These are phyloP conservation scores for Parietaria judaica DNA, from an alignment of 306 rosid species.

Conservation along the genomic window DNA sequence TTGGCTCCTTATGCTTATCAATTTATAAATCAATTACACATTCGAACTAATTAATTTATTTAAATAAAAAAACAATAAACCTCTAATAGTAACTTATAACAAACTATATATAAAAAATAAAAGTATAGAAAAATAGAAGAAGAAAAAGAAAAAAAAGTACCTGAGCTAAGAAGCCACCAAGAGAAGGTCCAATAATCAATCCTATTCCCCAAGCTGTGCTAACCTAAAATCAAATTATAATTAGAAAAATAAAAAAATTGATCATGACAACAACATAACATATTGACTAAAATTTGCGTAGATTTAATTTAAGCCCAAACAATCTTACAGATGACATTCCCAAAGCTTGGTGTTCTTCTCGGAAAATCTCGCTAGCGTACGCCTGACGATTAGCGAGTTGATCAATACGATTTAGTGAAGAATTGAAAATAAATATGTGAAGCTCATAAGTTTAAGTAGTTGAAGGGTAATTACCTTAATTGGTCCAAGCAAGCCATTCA, in stretches of 20 bases:
- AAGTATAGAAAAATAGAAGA: too few relatives aligned
- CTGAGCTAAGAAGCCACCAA: slow-evolving; percentile 89
- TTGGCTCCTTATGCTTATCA: too few relatives aligned
- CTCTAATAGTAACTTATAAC: too few relatives aligned
- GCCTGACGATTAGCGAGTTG: slow-evolving; percentile 37
- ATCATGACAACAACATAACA: too few relatives aligned
- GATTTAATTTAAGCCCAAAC: neutral
- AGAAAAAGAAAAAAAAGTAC: slow-evolving; percentile 20
- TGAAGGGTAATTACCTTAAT: slow-evolving; percentile 47
- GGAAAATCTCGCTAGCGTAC: slow-evolving; percentile 59
- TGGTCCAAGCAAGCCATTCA: slow-evolving; percentile 80
- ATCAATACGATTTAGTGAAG: neutral
- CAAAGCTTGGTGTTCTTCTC: slow-evolving; percentile 69
- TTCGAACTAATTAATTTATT: too few relatives aligned
- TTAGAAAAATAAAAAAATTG: neutral
- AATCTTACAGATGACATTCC: slow-evolving; percentile 68
- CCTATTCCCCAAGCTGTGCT: slow-evolving; percentile 78
- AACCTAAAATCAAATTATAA: slow-evolving; percentile 27
- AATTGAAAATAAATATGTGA: neutral
- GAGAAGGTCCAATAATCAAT: slow-evolving; percentile 74
- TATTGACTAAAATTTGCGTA: too few relatives aligned
- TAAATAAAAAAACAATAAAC: too few relatives aligned
- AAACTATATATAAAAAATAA: slow-evolving; percentile 12
- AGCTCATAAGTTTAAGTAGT: neutral
- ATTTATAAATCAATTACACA: too few relatives aligned